Base-by-base conservation (phyloP, 2,329 filamentous ascomycete genomes). In the Colletotrichum tabaci region DNA sequence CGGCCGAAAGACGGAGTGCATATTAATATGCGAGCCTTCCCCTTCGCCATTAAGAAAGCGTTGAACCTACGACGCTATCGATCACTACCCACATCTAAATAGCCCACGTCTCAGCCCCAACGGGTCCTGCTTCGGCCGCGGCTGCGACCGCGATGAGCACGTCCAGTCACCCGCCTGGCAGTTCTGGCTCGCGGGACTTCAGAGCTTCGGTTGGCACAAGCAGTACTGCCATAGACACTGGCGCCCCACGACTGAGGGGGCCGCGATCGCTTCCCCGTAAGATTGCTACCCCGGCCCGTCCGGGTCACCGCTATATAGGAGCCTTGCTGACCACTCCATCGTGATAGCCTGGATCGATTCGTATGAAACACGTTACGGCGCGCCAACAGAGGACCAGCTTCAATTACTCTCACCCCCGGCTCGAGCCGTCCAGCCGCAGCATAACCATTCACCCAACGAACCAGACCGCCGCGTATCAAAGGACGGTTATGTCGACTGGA, bases 281-380 rank as follows among this genome's bases (percentile, higher is more conserved):
- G 77, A 26, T 30, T 35, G 50, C n/a, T 35, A 23, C 47, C 26
- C 16, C 23, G 21, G 13, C 62, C 26, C 21, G 21, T 35, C 26
- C 40, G 38, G 5, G 16, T 35, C 35, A 52, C 15, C 8, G 38
- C 55, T 40, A 16, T 50, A 26, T 13, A 12, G 30, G 30, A 49
- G 7, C 18, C 38, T 47, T 71, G 52, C 77, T 77, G 64, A 75
- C 64, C 42, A 47, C 21, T 21, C 61, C 15, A 40, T 23, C 67
- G 52, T 47, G 56, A 61, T 62, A 87, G 86, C 86, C 47, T 87
- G 86, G 86, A 86, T 87, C 70, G 82, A 83, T 71, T 86, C 86
- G 13, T 86, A 86, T 76, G 82, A 87, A 74, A 79, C 79, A 42
- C 77, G 80, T 57, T 80, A 84, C 72, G 84, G 84, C 40, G 75